These are phyloP conservation scores for Gossypium stocksii DNA, from an alignment of 345 rosid genomes.

Conservation along the genomic window DNA sequence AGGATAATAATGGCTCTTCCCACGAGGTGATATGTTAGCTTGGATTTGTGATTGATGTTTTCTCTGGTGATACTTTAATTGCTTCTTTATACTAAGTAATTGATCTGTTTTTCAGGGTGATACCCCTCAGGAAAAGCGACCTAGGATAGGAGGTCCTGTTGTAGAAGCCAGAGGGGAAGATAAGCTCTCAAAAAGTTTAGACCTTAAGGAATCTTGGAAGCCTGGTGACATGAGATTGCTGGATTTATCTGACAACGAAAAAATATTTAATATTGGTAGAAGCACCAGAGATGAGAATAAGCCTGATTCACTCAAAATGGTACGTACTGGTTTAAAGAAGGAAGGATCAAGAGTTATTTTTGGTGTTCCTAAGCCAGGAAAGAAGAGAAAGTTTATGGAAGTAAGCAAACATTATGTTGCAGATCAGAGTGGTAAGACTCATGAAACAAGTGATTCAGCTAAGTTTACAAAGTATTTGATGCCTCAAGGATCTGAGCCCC, in stretches of 20 bases:
- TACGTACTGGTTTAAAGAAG: constrained; percentile 74
- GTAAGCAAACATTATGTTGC: constrained; percentile 90
- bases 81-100: constrained; percentile 11
- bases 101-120: constrained; percentile 62
- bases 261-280: constrained; percentile 66
- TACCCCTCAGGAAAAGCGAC: constrained; percentile 80
- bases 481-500: constrained; percentile 62
- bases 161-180: constrained; percentile 48
- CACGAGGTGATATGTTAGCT: constrained; percentile 48
- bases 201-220: constrained; percentile 34
- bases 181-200: constrained; percentile 31
- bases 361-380: constrained; percentile 98
- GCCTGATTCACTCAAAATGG: constrained; percentile 49
- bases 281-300: constrained; percentile 44
- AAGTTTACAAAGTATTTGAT: constrained; percentile 59
- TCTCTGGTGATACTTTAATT: not conserved
- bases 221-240: constrained; percentile 43
- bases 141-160: constrained; percentile 42
- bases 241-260: constrained; percentile 51
- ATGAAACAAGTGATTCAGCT: constrained; percentile 50
- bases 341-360: constrained; percentile 74
- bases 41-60: constrained; percentile 1
- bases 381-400: constrained; percentile 95
- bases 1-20: constrained; percentile 30
- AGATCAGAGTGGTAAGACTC: constrained; percentile 39